phyloP scores from a whole-genome alignment of 768 basidiomycete genomes.

The Crepidotus variabilis region DNA sequence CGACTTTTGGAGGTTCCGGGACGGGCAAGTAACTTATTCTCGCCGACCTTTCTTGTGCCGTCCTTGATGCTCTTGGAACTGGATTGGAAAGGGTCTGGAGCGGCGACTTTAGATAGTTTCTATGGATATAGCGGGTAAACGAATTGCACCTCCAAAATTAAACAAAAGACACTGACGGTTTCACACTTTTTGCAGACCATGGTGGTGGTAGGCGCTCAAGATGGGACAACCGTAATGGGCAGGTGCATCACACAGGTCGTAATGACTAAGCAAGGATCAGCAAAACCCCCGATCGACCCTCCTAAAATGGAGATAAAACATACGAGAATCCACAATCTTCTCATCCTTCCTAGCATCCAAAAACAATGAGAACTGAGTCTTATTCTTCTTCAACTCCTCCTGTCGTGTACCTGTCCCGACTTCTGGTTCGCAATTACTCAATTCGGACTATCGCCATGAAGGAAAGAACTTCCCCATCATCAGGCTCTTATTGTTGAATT shows the following conservation, averaged over 20 bases:
- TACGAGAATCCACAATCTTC: conserved; percentile 13
- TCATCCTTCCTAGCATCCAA: conserved; percentile 29
- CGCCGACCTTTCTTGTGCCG: conserved; percentile 75
- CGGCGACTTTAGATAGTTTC: conserved; percentile 91
- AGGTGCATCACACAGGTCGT: conserved; percentile 13
- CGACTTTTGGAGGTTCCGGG: conserved; percentile 73
- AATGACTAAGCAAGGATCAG: conserved; percentile 28
- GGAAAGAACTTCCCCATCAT: conserved; percentile 39
- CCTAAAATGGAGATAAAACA: conserved; percentile 11
- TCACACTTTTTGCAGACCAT: conserved; percentile 93
- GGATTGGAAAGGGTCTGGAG: conserved; percentile 82
- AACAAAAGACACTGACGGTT: conserved; percentile 41
- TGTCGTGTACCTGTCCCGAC: conserved; percentile 22
- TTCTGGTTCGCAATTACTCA: conserved; percentile 33
- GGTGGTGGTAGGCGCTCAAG: conserved; percentile 25
- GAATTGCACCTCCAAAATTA: conserved; percentile 11
- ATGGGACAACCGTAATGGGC: conserved; percentile 8
- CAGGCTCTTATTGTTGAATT: conserved; percentile 50
- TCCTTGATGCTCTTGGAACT: conserved; percentile 74
- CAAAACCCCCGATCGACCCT: neutral
- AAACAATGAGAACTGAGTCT: conserved; percentile 28
- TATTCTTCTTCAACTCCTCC: conserved; percentile 31
- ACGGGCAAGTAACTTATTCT: conserved; percentile 76
- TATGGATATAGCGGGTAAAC: conserved; percentile 31
- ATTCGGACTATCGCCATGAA: conserved; percentile 26